phyloP scores from a whole-genome alignment of 1,139 yeast genomes.

The Pneumocystis canis region DNA sequence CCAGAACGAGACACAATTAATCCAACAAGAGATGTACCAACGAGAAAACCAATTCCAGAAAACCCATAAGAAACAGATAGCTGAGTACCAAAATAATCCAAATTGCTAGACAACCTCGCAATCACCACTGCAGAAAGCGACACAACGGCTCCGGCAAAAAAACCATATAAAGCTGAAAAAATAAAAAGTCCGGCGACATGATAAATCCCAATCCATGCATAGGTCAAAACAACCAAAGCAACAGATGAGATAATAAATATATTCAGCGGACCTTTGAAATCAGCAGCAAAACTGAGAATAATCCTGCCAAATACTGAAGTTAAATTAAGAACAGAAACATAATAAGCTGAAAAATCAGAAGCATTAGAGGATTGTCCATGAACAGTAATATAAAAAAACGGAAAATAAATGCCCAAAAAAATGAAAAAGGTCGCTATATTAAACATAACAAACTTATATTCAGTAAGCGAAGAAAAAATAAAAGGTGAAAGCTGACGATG shows the following conservation, averaged over 20 bases:
- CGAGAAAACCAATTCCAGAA: conserved; percentile 31
- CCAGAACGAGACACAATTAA: conserved; percentile 25
- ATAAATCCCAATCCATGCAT: conserved; percentile 21
- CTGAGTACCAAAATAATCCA: conserved; percentile 37
- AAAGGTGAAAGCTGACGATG: background rate
- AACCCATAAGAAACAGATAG: conserved; percentile 39
- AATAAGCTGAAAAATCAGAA: conserved; percentile 15
- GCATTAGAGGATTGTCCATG: conserved; percentile 19
- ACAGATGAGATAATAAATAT: conserved; percentile 25
- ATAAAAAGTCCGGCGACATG: conserved; percentile 19
- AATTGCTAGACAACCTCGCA: conserved; percentile 38
- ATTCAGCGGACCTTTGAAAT: conserved; percentile 33
- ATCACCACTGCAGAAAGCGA: conserved; percentile 32
- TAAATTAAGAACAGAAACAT: conserved; percentile 37
- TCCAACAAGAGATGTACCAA: conserved; percentile 42
- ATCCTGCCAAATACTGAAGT: conserved; percentile 38
- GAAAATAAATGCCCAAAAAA: conserved; percentile 25
- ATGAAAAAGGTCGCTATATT: conserved; percentile 22
- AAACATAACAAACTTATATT: conserved; percentile 21
- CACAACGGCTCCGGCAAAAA: conserved; percentile 32
- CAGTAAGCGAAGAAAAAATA: conserved; percentile 11
- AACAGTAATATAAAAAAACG: conserved; percentile 25
- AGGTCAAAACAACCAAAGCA: conserved; percentile 19
- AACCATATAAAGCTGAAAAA: conserved; percentile 37
- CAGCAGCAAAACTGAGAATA: conserved; percentile 34